phyloP scores from a whole-genome alignment of 2,329 filamentous ascomycete species.

The Cercospora janseana region DNA sequence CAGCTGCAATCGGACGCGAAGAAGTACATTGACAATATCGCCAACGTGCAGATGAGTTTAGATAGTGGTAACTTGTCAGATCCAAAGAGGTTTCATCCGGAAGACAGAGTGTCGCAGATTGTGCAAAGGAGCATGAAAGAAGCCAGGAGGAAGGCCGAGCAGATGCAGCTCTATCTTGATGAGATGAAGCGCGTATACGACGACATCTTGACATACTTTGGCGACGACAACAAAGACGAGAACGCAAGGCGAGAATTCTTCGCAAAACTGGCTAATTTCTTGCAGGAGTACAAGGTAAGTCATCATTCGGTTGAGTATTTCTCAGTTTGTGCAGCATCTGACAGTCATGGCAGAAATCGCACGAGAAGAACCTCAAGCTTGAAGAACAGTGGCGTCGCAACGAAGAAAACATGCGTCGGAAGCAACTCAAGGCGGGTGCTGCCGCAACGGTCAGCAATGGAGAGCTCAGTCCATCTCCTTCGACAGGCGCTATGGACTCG shows the following conservation, averaged over 20 bases:
- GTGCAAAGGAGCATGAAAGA: slow-evolving; percentile 97
- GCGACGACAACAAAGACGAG: slow-evolving; percentile 88
- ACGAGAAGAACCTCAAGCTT: slow-evolving; percentile 80
- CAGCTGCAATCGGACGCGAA: slow-evolving; percentile 83
- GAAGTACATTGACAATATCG: slow-evolving; percentile 91
- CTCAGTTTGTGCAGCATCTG: slow-evolving; percentile 12
- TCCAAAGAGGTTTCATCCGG: slow-evolving; percentile 94
- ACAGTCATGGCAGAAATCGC: slow-evolving; percentile 62
- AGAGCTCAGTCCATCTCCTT: slow-evolving; percentile 53
- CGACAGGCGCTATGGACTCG: slow-evolving; percentile 92
- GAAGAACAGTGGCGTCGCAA: slow-evolving; percentile 83
- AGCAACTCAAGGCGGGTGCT: slow-evolving; percentile 60
- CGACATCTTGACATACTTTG: slow-evolving; percentile 95
- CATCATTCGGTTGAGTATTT: neutral
- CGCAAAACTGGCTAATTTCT: slow-evolving; percentile 83
- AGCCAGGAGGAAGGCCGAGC: slow-evolving; percentile 89
- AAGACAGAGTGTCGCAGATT: slow-evolving; percentile 88
- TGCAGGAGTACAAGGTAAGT: slow-evolving; percentile 82
- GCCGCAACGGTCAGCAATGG: slow-evolving; percentile 33
- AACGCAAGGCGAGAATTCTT: slow-evolving; percentile 96
- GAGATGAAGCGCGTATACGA: slow-evolving; percentile 90
- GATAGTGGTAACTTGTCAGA: slow-evolving; percentile 94
- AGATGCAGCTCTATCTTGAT: slow-evolving; percentile 88
- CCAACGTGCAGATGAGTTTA: slow-evolving; percentile 86
- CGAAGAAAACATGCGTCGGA: slow-evolving; percentile 89